Evolutionary conservation across 306 rosid genomes (phyloP), one percentile per base, ranked within the genome.

Genomic region (Lathyrus tuberosus): DNA sequence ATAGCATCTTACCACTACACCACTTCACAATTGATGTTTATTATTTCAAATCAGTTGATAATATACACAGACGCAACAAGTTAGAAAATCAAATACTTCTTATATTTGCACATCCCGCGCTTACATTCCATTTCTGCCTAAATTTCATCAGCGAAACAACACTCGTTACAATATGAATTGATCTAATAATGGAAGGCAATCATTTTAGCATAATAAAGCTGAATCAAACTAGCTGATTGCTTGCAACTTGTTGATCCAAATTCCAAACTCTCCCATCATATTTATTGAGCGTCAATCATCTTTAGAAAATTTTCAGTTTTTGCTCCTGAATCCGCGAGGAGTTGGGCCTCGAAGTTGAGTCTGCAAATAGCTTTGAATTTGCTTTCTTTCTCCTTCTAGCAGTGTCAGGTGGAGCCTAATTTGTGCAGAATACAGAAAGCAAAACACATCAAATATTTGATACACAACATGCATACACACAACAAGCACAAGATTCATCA

Each of bases 251-350:
- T 67, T 74, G 56, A 53, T n/a, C 68, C 70, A 51, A 37, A 56
- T 58, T 76, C 33, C 33, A 38, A 62, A 37, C 33, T 58, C 31
- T 57, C 26, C 70, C 67, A 18, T 37, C 12, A 49, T 57, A n/a
- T 14, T 58, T 58, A 70, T 66, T 60, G 61, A n/a, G 57, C 42
- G 53, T 71, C 62, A 14, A 65, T 28, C 62, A 51, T 44, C 64
- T 35, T 30, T 24, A 58, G 69, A 67, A 13, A n/a, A 62, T 30
- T 44, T 47, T 82, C 81, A 89, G 76, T 79, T 86, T 79, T 88
- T 79, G 79, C 80, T 75, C 79, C 97, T 97, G 48, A 94, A 90
- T 58, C 97, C 99, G 51, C 96, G 89, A 70, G 97, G 95, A 70
- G 82, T 40, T 22, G 96, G 95, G 84, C 95, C n/a, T n/a, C n/a